Evolutionary conservation across 176 grass and related monocot genomes (phyloP), one percentile per base, ranked within the genome.

Genomic region (Musa troglodytarum): DNA sequence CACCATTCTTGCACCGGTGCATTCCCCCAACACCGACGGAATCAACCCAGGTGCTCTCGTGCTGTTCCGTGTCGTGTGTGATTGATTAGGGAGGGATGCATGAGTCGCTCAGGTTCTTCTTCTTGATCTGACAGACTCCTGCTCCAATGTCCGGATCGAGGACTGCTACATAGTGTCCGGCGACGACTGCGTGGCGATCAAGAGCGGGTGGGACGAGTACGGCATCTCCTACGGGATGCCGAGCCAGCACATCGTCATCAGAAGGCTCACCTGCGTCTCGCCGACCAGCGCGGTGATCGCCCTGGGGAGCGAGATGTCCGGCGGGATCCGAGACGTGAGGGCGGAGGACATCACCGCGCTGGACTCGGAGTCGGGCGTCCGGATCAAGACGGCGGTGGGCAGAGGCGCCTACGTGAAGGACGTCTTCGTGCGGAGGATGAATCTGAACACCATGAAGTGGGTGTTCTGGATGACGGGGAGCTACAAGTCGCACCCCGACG

Each of bases 131-230:
- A 66, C 57, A 62, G 95, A 98, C 79, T 98, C 95, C 65, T 98
- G 95, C 76, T 93, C 88, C 0, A 78, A 89, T 54, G 90, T 98
- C 6, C 81, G 84, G 25, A 98, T 98, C 79, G 90, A 98, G 85
- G 90, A 98, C 84, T 98, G 95, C 78, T 98, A 98, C 82, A 68
- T 98, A 50, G 90, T 98, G 2, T 98, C 90, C 14, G 95, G 95
- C 67, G 95, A 98, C 71, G 95, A 98, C 86, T 93, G 95, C 81
- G 88, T 98, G 13, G 95, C 95, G 1, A 91, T 98, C 76, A 98
- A 98, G 84, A 89, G 86, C 63, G 95, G 95, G 0, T 98, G 95
- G 95, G 95, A 98, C 80, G 90, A 98, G 84, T 98, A 98, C 72
- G 95, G 95, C 77, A 98, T 98, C 61, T 53, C 88, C 0, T 78